phyloP scores from a whole-genome alignment of 148 eudicot species.

The Fagopyrum homotropicum region DNA sequence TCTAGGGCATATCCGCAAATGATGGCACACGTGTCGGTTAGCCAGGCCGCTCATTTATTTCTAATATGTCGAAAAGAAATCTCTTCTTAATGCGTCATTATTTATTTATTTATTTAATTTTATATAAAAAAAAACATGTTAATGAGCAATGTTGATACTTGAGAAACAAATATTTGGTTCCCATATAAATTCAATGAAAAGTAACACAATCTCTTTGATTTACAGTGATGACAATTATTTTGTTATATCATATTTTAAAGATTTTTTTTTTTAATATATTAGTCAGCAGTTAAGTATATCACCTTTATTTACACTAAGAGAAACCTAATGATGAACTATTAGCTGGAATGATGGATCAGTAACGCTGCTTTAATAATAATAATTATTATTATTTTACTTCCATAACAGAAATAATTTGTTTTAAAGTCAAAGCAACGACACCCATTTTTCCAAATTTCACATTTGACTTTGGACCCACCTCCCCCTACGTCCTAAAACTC shows the following conservation, averaged over 20 bases:
- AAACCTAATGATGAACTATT: neutral
- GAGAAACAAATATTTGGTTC: neutral
- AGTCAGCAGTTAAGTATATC: neutral
- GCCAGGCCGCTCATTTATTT: neutral
- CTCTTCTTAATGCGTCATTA: neutral
- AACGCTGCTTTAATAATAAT: neutral
- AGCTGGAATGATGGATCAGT: neutral
- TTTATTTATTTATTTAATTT: neutral
- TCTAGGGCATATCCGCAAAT: neutral
- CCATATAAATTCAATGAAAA: neutral
- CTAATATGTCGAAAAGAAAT: neutral
- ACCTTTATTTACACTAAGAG: too few species aligned
- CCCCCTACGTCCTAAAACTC: neutral
- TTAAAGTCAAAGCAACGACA: neutral
- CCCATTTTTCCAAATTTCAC: conserved; percentile 6
- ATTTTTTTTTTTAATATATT: neutral
- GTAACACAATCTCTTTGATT: neutral
- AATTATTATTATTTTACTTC: too few species aligned
- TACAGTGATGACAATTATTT: neutral
- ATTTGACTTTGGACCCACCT: conserved; percentile 4
- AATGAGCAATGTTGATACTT: neutral
- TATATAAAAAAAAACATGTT: neutral
- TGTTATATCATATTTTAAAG: neutral
- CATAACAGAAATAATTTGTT: neutral
- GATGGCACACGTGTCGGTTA: neutral